Evolutionary conservation across 2,329 filamentous ascomycete species (phyloP).

Genomic region (Colletotrichum noveboracense): DNA sequence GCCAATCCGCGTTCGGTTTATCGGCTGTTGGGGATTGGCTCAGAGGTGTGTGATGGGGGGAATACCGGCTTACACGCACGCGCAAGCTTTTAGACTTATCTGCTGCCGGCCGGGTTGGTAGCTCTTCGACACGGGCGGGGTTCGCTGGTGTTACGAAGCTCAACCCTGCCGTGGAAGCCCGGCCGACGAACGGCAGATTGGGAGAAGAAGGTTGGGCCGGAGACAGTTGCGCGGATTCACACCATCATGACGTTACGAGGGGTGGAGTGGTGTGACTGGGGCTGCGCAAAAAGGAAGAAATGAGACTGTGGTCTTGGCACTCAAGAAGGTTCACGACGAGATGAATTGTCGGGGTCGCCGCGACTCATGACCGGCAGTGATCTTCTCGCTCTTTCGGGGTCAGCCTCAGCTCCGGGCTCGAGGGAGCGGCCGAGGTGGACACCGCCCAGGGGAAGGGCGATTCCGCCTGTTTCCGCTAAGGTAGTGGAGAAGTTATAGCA

Average conservation of each 20-base stretch:
- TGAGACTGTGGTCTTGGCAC: neutral
- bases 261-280: slow-evolving; percentile 1
- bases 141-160: neutral
- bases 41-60: neutral
- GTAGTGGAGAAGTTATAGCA: neutral
- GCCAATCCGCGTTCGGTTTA: neutral
- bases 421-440: slow-evolving; percentile 3
- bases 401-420: neutral
- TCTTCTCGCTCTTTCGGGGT: neutral
- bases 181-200: neutral
- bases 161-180: neutral
- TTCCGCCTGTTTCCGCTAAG: neutral
- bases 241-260: neutral
- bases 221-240: neutral
- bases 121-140: neutral
- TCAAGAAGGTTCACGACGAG: neutral
- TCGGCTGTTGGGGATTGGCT: neutral
- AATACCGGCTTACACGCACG: neutral
- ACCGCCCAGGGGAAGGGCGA: neutral
- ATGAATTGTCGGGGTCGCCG: neutral
- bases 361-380: slow-evolving; percentile 8
- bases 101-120: neutral
- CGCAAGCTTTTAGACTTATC: neutral
- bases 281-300: neutral
- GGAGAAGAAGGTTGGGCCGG: neutral